A percentile compares a stretch with the other conserved stretches of the same genome.
Evolutionary conservation across 768 basidiomycete genomes (phyloP).

Genomic region (Podaxis sp.): DNA sequence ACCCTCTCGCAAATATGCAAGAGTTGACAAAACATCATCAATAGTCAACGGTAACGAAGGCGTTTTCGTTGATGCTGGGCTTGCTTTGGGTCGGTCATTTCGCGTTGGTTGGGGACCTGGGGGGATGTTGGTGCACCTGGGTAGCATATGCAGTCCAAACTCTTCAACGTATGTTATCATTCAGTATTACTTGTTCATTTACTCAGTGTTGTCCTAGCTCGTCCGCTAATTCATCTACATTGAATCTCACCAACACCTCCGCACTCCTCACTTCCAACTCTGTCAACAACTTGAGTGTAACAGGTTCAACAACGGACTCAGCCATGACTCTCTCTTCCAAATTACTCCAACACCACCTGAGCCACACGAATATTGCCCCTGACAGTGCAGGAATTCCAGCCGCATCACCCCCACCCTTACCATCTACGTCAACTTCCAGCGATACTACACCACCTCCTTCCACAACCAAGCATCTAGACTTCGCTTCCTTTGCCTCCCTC

Average conservation of each 20-base stretch:
- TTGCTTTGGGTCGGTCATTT: constrained; percentile 84
- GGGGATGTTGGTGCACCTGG: constrained; percentile 73
- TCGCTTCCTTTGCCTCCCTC: constrained; percentile 71
- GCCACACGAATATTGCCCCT: constrained; percentile 63
- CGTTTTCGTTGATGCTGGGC: constrained; percentile 73
- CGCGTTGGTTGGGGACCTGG: constrained; percentile 88
- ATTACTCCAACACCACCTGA: constrained; percentile 75
- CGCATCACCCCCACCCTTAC: constrained; percentile 53
- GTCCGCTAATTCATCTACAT: constrained; percentile 61
- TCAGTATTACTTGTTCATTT: not conserved
- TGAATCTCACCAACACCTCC: constrained; percentile 44
- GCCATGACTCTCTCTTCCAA: constrained; percentile 44
- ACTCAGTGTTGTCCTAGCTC: constrained; percentile 35
- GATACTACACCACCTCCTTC: constrained; percentile 25
- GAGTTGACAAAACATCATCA: constrained; percentile 69
- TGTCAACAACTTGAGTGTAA: constrained; percentile 6
- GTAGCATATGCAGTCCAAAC: constrained; percentile 63
- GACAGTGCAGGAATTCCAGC: constrained; percentile 73
- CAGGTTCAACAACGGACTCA: constrained; percentile 24
- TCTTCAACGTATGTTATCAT: constrained; percentile 46
- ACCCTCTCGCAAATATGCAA: constrained; percentile 79
- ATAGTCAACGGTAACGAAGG: constrained; percentile 63
- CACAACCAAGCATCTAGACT: constrained; percentile 51
- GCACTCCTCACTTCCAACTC: constrained; percentile 18
- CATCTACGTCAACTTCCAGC: constrained; percentile 24